phyloP scores from a whole-genome alignment of 1,284 basidiomycete genomes.

The Rhizoctonia solani region DNA sequence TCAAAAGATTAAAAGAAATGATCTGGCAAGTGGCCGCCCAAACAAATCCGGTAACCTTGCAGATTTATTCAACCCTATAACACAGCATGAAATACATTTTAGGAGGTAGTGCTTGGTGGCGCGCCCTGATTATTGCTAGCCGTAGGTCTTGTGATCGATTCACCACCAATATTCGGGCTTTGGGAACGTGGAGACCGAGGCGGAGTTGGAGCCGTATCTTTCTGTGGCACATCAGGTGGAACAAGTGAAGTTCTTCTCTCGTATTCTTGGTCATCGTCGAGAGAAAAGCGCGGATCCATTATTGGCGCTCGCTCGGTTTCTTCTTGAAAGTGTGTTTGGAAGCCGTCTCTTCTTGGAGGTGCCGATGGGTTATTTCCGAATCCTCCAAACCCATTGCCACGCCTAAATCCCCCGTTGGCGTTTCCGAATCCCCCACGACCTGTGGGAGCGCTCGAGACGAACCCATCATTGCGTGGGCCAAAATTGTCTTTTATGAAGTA shows the following conservation, averaged over 20 bases:
- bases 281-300: constrained; percentile 13
- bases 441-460: not conserved
- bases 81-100: too few species aligned
- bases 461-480: constrained; percentile 20
- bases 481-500: constrained; percentile 32
- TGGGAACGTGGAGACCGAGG: not conserved
- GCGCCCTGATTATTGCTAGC: too few species aligned
- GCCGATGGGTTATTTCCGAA: constrained; percentile 9
- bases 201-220: not conserved
- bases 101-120: too few species aligned
- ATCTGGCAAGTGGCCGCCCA: too few species aligned
- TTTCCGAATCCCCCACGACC: not conserved
- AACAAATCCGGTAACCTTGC: too few species aligned
- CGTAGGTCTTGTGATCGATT: not conserved
- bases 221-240: constrained; percentile 24
- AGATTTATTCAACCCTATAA: too few species aligned
- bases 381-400: constrained; percentile 30
- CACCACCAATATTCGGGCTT: not conserved
- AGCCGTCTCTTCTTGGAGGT: constrained; percentile 28
- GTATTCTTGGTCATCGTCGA: constrained; percentile 28
- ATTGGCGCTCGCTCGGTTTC: constrained; percentile 25
- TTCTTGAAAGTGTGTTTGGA: constrained; percentile 9
- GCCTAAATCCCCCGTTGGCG: constrained; percentile 2
- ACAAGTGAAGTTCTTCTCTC: constrained; percentile 8
- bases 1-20: too few species aligned